Evolutionary conservation across 306 rosid species (phyloP), one percentile per base, ranked within the genome.

Genomic region (Cicer yamashitae): DNA sequence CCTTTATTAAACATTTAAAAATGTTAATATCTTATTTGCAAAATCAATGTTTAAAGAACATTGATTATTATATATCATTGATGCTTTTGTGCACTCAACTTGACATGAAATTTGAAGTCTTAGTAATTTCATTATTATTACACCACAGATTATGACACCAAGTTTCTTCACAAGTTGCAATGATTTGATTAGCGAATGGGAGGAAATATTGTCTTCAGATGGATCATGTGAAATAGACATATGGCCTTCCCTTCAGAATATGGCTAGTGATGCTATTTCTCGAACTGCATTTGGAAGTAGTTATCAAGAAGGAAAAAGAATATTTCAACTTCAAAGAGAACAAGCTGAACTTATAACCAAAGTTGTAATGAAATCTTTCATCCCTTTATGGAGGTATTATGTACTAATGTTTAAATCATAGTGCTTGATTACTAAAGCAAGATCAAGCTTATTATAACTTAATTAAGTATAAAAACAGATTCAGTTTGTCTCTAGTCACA

Each of bases 321-420:
- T 88, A 82, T 88, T 88, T 79, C 57, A 81, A 40, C 92, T 86
- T 63, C 70, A 59, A 9, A 81, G 6, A 18, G 89, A 84, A 51
- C 87, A 67, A 73, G 52, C 44, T 6, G 10, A 51, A 67, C 63
- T 65, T 38, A 0, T 18, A 13, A 9, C 53, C 0, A 44, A 66
- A 70, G 5, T 37, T 13, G 0, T 11, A 0, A 53, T n/a, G 2
- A 53, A 44, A 53, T 2, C 50, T 17, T 68, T 56, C 78, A 79
- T 89, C 56, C 92, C 92, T 0, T 84, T 85, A 48, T 84, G 82
- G 86, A 87, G 89, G 89, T 85, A 83, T 1, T 41, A 41, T 6
- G 45, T 7, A 43, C 46, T 43, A 7, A 43, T 43, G 37, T 30
- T 30, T 30, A 30, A 5, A 30, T 30, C 5, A 30, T 0, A 30